phyloP scores from a whole-genome alignment of 129 eudicot species.

The Flaveria trinervia region DNA sequence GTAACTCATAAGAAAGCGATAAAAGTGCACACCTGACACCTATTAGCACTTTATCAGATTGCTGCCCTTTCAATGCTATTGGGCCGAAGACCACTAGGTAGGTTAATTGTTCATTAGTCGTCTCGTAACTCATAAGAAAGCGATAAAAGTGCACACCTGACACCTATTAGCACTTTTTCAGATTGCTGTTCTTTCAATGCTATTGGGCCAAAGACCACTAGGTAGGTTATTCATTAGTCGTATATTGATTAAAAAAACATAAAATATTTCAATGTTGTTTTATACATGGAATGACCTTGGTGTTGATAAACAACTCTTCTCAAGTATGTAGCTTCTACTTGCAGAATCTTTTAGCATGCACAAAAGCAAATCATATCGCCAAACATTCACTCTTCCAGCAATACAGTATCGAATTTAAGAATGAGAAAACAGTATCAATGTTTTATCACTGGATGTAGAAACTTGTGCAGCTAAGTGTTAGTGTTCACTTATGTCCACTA shows the following conservation, averaged over 20 bases:
- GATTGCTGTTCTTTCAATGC: neutral
- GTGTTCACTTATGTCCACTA: neutral
- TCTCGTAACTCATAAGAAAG: neutral
- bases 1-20: neutral
- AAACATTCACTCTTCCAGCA: neutral
- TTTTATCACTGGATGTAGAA: neutral
- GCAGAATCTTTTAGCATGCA: neutral
- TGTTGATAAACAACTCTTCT: neutral
- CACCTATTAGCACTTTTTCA: neutral
- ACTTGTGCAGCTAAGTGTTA: neutral
- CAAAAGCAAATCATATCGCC: neutral
- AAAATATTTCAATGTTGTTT: neutral
- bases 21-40: neutral
- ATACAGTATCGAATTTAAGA: neutral
- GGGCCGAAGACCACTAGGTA: neutral
- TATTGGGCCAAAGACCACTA: neutral
- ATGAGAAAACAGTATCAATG: neutral
- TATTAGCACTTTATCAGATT: neutral
- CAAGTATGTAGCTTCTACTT: neutral
- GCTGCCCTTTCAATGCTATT: neutral
- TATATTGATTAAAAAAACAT: neutral
- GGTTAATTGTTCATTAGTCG: neutral
- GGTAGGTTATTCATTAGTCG: neutral
- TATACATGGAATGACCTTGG: neutral
- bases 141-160: neutral